Evolutionary conservation across 2,329 filamentous ascomycete genomes (phyloP).

Genomic region (Trichoderma arundinaceum): DNA sequence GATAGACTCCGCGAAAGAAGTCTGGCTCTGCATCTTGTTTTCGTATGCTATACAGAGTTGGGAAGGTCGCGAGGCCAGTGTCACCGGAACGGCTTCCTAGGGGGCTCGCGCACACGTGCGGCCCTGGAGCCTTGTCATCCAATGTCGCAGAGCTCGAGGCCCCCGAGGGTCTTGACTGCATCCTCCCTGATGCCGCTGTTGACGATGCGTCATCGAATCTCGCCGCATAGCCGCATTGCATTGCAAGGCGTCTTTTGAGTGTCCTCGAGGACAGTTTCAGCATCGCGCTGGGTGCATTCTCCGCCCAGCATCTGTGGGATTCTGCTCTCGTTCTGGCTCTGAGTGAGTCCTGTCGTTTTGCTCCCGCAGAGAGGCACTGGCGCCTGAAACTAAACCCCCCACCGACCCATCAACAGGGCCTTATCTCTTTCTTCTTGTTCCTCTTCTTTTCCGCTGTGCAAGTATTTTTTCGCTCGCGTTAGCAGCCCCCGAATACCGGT

Average conservation of each 20-base stretch:
- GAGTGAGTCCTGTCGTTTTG: no score
- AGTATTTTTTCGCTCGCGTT: neutral
- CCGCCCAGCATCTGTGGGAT: no score
- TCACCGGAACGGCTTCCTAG: constrained; percentile 2
- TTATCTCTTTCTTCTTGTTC: constrained; percentile 10
- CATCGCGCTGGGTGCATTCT: neutral
- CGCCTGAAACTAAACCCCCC: constrained; percentile 23
- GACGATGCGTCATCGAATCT: neutral
- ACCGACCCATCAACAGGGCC: constrained; percentile 25
- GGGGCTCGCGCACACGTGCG: constrained; percentile 19
- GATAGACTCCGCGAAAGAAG: neutral
- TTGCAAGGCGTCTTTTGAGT: neutral
- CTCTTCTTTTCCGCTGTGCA: neutral
- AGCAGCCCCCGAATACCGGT: constrained; percentile 14
- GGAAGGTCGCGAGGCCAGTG: constrained; percentile 6
- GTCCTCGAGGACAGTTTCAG: neutral
- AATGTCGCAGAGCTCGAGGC: neutral
- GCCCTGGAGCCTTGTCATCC: constrained; percentile 19
- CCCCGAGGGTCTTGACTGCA: neutral
- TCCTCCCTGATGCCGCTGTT: neutral
- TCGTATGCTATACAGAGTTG: constrained; percentile 8
- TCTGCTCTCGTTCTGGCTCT: no score
- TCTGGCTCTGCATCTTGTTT: neutral
- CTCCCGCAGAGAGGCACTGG: neutral
- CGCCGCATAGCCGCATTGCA: neutral